Evolutionary conservation across 2,329 filamentous ascomycete genomes (phyloP).

Genomic region (Penicillium olsonii): DNA sequence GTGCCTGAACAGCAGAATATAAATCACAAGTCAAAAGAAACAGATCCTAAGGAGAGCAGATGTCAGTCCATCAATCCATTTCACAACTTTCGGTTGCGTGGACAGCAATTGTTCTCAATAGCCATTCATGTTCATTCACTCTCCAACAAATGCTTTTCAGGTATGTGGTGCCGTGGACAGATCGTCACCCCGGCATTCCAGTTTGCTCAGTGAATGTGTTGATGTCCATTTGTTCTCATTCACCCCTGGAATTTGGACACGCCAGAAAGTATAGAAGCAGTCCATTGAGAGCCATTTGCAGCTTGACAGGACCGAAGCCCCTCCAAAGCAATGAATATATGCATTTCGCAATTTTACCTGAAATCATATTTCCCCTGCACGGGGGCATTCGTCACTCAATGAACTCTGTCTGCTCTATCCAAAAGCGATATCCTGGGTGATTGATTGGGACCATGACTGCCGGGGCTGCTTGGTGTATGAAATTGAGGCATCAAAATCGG

Average conservation of each 20-base stretch:
- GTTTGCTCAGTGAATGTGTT: conserved; percentile 16
- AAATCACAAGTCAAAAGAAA: conserved; percentile 3
- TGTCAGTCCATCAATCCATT: conserved; percentile 3
- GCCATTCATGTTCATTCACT: not conserved
- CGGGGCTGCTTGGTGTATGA: not conserved
- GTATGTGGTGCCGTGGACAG: conserved; percentile 26
- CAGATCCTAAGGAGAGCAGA: conserved; percentile 3
- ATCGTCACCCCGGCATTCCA: conserved; percentile 11
- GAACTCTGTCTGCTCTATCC: not conserved
- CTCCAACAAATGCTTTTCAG: conserved; percentile 3
- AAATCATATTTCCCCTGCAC: conserved; percentile 13
- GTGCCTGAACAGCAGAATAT: conserved; percentile 9
- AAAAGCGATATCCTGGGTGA: not conserved
- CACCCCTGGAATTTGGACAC: conserved; percentile 15
- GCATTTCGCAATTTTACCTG: conserved; percentile 16
- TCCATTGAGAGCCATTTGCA: conserved; percentile 11
- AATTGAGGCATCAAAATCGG: not conserved
- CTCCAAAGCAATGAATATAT: conserved; percentile 3
- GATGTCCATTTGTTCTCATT: not conserved
- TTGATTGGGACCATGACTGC: not conserved
- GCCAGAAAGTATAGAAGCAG: conserved; percentile 5
- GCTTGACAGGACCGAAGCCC: conserved; percentile 2
- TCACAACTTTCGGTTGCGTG: not conserved
- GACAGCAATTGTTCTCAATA: not conserved
- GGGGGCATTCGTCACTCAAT: not conserved